phyloP scores from a whole-genome alignment of 768 basidiomycete genomes.

The Clathrus columnatus region DNA sequence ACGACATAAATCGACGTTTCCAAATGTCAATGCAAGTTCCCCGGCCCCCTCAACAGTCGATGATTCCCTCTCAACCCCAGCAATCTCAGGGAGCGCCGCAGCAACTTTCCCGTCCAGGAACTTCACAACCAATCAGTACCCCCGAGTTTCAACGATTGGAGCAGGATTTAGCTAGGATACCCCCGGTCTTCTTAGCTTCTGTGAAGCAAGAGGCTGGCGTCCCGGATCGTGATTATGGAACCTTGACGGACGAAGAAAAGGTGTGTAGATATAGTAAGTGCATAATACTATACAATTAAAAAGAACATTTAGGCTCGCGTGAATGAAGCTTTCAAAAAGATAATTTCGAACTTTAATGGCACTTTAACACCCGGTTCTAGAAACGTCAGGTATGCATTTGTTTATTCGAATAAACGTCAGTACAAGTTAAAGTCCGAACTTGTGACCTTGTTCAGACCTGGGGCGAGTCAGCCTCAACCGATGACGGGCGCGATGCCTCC shows the following conservation, averaged over 20 bases:
- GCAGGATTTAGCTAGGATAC: slow-evolving; percentile 35
- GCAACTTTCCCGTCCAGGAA: background rate
- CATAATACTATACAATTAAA: background rate
- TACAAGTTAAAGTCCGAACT: background rate
- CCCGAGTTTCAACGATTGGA: slow-evolving; percentile 21
- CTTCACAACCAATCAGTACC: background rate
- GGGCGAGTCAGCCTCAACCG: slow-evolving; percentile 20
- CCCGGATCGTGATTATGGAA: slow-evolving; percentile 35
- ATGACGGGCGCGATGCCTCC: slow-evolving; percentile 14
- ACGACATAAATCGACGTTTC: slow-evolving; percentile 8
- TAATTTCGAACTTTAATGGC: slow-evolving; percentile 1
- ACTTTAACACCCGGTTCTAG: background rate
- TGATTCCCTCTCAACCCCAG: slow-evolving; percentile 14
- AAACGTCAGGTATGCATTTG: background rate
- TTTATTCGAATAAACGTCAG: background rate
- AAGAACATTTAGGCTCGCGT: background rate
- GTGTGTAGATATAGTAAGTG: slow-evolving; percentile 24
- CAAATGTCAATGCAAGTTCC: slow-evolving; percentile 16
- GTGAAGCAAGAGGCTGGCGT: slow-evolving; percentile 38
- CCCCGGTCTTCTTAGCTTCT: slow-evolving; percentile 22
- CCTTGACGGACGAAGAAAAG: slow-evolving; percentile 50
- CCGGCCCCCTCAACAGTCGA: slow-evolving; percentile 9
- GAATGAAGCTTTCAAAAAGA: slow-evolving; percentile 5
- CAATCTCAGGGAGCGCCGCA: background rate
- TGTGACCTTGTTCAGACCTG: background rate